Evolutionary conservation across 169 alveolate genomes (phyloP), one percentile per base, ranked within the genome.

Genomic region (Babesia ovata): DNA sequence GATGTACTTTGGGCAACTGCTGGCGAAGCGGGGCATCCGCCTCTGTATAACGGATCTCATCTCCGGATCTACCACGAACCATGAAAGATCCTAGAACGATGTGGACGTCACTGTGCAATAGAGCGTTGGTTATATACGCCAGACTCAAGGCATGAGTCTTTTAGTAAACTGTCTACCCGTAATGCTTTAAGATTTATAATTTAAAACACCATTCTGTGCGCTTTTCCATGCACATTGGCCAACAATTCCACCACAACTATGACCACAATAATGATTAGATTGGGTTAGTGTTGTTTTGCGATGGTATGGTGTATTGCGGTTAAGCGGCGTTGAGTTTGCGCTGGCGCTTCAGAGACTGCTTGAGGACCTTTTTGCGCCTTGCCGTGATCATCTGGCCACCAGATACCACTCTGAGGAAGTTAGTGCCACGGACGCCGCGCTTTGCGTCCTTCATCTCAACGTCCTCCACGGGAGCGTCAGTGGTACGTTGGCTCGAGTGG

Each of bases 341-440:
- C 19, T 36, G 44, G 26, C 87, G 75, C 57, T 79, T 79, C 26
- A 79, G 48, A 10, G 82, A 59, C 57, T 65, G 61, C 49, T 79
- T 69, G 29, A 79, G 29, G 10, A 79, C 75, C 54, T 72, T 79
- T 17, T 79, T 79, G 58, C 69, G 81, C 39, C 87, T n/a, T 7
- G 87, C 87, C 21, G 81, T 70, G 33, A 79, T n/a, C 17, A 60
- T 22, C 46, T 71, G 53, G 21, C 70, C 63, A 21, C 48, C 54
- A 21, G 39, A 60, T 8, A 70, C 44, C 14, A 24, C 70, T n/a
- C 87, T 17, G 7, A 65, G 17, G 65, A 79, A 70, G 65, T 79
- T 70, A 17, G 29, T 36, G 8, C 87, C 89, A 4, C 69, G 44
- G 19, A 33, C 26, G 28, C 21, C 57, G 24, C 45, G 36, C 24